Conservation (phyloP, 1,284 basidiomycete genomes). For the Sporisorium iseilematis-ciliati region DNA sequence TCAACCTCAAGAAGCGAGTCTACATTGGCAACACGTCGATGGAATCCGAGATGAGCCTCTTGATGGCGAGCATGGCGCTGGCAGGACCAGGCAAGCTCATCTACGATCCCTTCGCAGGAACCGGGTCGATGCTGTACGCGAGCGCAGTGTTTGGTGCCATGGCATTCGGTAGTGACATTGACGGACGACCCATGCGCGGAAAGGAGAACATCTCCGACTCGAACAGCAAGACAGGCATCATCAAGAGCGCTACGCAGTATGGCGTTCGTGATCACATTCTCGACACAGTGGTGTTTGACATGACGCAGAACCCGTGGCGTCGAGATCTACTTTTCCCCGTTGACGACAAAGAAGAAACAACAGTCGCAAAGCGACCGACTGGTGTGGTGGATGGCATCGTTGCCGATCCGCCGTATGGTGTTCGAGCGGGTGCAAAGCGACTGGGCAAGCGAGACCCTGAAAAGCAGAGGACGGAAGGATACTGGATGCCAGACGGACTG, state of each 20-base stretch:
- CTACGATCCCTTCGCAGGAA: slow-evolving; percentile 97
- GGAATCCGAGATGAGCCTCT: slow-evolving; percentile 92
- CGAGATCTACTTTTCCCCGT: slow-evolving; percentile 34
- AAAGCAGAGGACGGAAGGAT: slow-evolving; percentile 67
- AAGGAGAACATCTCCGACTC: slow-evolving; percentile 75
- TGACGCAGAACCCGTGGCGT: slow-evolving; percentile 89
- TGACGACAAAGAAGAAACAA: neutral
- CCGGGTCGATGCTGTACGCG: slow-evolving; percentile 91
- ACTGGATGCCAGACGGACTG: slow-evolving; percentile 66
- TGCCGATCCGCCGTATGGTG: slow-evolving; percentile 78
- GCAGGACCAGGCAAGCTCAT: slow-evolving; percentile 87
- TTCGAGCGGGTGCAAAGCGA: slow-evolving; percentile 94
- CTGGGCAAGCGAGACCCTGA: slow-evolving; percentile 77
- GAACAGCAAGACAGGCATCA: slow-evolving; percentile 74
- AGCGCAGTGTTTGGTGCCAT: slow-evolving; percentile 82
- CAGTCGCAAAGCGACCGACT: slow-evolving; percentile 9
- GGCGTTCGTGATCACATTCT: slow-evolving; percentile 81
- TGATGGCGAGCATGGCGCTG: slow-evolving; percentile 96
- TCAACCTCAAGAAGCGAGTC: slow-evolving; percentile 85
- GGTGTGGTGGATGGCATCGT: slow-evolving; percentile 90
- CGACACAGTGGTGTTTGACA: slow-evolving; percentile 88
- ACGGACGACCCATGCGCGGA: slow-evolving; percentile 94
- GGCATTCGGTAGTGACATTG: slow-evolving; percentile 94
- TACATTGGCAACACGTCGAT: slow-evolving; percentile 96
- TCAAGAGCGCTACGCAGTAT: slow-evolving; percentile 84